These are phyloP conservation scores for Astrothelium subdiscretum DNA, from an alignment of 495 filamentous ascomycete species.

Conservation along the genomic window DNA sequence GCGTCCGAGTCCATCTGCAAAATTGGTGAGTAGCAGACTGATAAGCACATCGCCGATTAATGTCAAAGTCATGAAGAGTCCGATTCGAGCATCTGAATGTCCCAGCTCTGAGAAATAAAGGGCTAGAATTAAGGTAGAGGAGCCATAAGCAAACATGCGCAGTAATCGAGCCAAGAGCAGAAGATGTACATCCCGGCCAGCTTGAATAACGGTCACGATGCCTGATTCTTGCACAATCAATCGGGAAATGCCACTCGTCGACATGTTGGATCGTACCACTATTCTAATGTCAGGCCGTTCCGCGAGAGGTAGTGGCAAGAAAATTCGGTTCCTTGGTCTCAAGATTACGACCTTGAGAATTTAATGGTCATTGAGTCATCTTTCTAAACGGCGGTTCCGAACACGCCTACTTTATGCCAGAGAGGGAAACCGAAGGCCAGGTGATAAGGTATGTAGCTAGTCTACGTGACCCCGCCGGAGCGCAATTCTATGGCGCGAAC, in stretches of 20 bases:
- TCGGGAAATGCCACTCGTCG: not conserved
- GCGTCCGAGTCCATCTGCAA: conserved; percentile 63
- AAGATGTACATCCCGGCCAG: conserved; percentile 53
- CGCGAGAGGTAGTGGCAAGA: no score
- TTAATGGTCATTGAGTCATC: no score
- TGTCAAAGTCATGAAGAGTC: conserved; percentile 81
- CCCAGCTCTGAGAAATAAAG: conserved; percentile 54
- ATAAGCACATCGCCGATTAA: conserved; percentile 69
- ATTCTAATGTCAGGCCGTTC: no score
- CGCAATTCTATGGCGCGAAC: no score
- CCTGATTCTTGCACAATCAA: conserved; percentile 23
- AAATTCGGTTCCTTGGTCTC: no score
- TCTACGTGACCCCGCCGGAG: no score
- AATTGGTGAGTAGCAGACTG: conserved; percentile 61
- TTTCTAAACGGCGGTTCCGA: no score
- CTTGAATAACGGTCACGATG: conserved; percentile 38
- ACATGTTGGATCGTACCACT: not conserved
- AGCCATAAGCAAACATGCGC: conserved; percentile 71
- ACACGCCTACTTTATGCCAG: no score
- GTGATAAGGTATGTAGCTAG: no score
- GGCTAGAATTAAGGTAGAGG: conserved; percentile 62
- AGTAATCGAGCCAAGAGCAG: conserved; percentile 65
- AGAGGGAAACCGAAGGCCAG: no score
- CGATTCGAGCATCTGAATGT: conserved; percentile 60
- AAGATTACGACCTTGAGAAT: no score